A percentile compares a stretch with the other conserved stretches of the same genome.
These are phyloP conservation scores for Cytospora piceicola DNA, from an alignment of 2,329 filamentous ascomycete genomes.

Conservation along the genomic window DNA sequence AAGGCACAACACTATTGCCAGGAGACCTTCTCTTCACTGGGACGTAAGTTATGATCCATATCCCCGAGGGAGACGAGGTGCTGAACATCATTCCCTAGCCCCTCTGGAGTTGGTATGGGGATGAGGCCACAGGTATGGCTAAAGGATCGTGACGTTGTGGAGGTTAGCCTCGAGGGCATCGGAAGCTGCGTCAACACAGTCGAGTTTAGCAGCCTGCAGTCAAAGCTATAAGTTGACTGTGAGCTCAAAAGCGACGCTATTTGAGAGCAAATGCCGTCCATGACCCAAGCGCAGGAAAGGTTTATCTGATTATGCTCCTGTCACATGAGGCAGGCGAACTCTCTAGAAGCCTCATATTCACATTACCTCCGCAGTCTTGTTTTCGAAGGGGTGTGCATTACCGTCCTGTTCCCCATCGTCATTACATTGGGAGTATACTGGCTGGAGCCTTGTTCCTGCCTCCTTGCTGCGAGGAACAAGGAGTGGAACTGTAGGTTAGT, in stretches of 20 bases:
- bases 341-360: neutral
- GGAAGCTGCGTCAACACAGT: conserved; percentile 62
- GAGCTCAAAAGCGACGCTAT: too few species aligned
- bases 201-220: conserved; percentile 44
- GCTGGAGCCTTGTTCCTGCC: neutral
- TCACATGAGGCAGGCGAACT: neutral
- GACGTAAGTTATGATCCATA: conserved; percentile 45
- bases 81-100: neutral
- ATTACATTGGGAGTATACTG: neutral
- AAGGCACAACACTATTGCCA: conserved; percentile 64
- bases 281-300: neutral
- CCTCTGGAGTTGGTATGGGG: conserved; percentile 68
- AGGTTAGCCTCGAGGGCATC: conserved; percentile 69
- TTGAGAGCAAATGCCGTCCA: too few species aligned
- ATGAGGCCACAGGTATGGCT: conserved; percentile 69
- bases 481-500: too few species aligned
- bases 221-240: conserved; percentile 39
- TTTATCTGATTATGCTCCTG: neutral
- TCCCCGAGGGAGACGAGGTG: neutral
- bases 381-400: neutral
- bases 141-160: conserved; percentile 70
- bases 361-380: neutral
- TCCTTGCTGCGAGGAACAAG: neutral
- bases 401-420: neutral
- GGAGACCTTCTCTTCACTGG: conserved; percentile 71